These are phyloP conservation scores for Mallotus japonicus DNA, from an alignment of 441 rosid genomes.

Conservation along the genomic window DNA sequence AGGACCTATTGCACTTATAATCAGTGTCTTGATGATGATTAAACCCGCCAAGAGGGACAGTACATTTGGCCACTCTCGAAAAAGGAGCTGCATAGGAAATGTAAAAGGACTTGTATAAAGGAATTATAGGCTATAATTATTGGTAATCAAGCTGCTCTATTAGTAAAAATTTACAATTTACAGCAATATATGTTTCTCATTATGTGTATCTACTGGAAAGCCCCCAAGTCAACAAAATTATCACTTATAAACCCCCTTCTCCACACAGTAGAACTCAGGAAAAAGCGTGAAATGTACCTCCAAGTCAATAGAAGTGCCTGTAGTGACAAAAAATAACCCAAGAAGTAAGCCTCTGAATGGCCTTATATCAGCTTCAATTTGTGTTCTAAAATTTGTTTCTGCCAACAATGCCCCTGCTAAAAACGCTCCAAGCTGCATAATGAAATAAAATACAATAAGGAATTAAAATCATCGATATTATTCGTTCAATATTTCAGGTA, in stretches of 20 bases:
- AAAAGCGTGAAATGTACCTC: conserved; percentile 45
- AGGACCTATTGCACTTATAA: conserved; percentile 87
- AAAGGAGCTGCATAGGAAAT: conserved; percentile 58
- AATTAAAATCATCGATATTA: conserved; percentile 8
- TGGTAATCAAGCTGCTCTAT: conserved; percentile 2
- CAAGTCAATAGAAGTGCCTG: conserved; percentile 91
- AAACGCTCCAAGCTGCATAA: conserved; percentile 92
- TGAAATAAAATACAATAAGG: conserved; percentile 13
- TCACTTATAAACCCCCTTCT: neutral
- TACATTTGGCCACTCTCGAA: conserved; percentile 94
- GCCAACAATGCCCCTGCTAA: conserved; percentile 93
- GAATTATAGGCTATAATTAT: conserved; percentile 14
- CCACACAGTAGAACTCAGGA: neutral
- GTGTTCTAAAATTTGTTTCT: conserved; percentile 92
- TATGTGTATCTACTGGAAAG: neutral
- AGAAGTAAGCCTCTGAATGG: conserved; percentile 97
- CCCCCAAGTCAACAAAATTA: neutral
- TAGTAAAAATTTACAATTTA: neutral
- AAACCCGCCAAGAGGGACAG: conserved; percentile 89
- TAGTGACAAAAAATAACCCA: conserved; percentile 91
- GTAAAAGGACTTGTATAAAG: conserved; percentile 16
- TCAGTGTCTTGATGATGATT: conserved; percentile 83
- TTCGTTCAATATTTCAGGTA: conserved; percentile 13
- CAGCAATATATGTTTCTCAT: neutral
- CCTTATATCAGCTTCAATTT: conserved; percentile 95